Evolutionary conservation across 768 basidiomycete genomes (phyloP).

Genomic region (Russula emetica): DNA sequence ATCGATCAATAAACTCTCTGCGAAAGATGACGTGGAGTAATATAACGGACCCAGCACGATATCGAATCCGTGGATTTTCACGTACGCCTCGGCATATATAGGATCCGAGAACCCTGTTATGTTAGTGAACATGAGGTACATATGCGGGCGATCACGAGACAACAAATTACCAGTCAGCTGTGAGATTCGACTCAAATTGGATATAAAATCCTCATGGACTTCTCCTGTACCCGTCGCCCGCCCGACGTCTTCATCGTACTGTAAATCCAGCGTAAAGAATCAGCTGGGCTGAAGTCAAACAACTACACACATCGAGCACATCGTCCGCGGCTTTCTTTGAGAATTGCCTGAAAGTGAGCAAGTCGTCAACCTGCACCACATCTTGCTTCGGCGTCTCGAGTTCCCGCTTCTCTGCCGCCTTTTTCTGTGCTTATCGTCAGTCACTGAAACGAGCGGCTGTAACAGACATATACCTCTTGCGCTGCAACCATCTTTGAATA

Average conservation of each 20-base stretch:
- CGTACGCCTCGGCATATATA: constrained; percentile 96
- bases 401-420: constrained; percentile 86
- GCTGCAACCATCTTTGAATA: constrained; percentile 94
- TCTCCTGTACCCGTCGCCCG: constrained; percentile 85
- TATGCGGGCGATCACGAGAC: constrained; percentile 2
- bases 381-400: constrained; percentile 63
- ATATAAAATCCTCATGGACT: constrained; percentile 87
- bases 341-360: constrained; percentile 90
- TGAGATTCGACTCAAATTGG: constrained; percentile 87
- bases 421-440: constrained; percentile 51
- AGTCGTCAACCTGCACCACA: constrained; percentile 89
- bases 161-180: constrained; percentile 74
- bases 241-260: constrained; percentile 89
- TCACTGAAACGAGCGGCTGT: background rate
- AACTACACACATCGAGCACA: constrained; percentile 54
- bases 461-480: constrained; percentile 63
- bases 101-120: constrained; percentile 91
- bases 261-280: background rate
- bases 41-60: constrained; percentile 70
- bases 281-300: background rate
- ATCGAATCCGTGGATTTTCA: constrained; percentile 97
- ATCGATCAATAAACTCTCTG: constrained; percentile 1
- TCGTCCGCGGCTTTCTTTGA: constrained; percentile 86
- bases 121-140: constrained; percentile 10
- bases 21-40: background rate